Percentiles rank a stretch among this genome's conserved stretches.
These are phyloP conservation scores for Roridomyces roridus DNA, from an alignment of 768 basidiomycete genomes.

Conservation along the genomic window DNA sequence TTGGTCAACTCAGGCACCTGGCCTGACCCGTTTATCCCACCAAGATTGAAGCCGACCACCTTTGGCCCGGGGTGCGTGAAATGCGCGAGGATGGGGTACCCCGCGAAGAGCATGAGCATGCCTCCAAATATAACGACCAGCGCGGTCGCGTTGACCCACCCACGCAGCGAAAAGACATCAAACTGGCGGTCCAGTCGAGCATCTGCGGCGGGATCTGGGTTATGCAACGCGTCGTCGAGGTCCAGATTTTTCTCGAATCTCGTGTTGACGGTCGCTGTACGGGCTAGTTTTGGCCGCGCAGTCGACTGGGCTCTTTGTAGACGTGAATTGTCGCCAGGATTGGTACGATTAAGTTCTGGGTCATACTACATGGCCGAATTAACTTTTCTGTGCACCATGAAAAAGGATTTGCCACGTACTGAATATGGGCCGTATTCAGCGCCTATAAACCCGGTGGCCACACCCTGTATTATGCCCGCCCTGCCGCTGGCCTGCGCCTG, in stretches of 20 bases:
- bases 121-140: conserved; percentile 72
- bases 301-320: conserved; percentile 43
- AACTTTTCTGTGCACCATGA: neutral
- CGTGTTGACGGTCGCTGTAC: conserved; percentile 70
- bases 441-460: conserved; percentile 82
- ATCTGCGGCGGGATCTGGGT: conserved; percentile 80
- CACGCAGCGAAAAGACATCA: conserved; percentile 80
- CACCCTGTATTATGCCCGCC: conserved; percentile 72
- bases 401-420: conserved; percentile 47
- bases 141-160: conserved; percentile 81
- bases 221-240: conserved; percentile 89
- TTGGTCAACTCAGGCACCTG: conserved; percentile 82
- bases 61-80: conserved; percentile 41
- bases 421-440: conserved; percentile 87
- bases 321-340: conserved; percentile 53
- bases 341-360: conserved; percentile 31
- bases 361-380: conserved; percentile 19
- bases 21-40: conserved; percentile 85
- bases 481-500: conserved; percentile 42
- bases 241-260: conserved; percentile 88
- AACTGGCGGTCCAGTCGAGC: conserved; percentile 64
- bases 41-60: conserved; percentile 79
- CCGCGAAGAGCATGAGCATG: conserved; percentile 83
- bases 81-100: conserved; percentile 82
- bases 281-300: conserved; percentile 32